Percentiles rank a stretch among this genome's conserved stretches.
phyloP scores from a whole-genome alignment of 768 basidiomycete species.

The Hygrophoropsis aurantiaca region DNA sequence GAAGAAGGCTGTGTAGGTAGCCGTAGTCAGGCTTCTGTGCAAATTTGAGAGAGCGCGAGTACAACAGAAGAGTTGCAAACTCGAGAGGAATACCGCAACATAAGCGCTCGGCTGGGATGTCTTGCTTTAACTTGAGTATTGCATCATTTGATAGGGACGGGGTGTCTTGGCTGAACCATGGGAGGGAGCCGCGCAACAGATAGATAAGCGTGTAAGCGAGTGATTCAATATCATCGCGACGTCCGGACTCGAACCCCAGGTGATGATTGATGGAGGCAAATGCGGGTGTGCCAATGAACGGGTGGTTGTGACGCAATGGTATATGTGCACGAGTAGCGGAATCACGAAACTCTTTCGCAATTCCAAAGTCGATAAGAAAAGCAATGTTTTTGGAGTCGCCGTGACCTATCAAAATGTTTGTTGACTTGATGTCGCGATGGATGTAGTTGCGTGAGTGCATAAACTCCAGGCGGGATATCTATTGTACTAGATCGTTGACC shows the following conservation, averaged over 20 bases:
- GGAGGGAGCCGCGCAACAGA: neutral
- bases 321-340: conserved; percentile 63
- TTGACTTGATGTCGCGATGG: conserved; percentile 4
- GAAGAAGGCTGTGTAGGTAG: neutral
- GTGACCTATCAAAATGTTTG: conserved; percentile 5
- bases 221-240: neutral
- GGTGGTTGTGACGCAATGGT: too few relatives aligned
- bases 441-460: conserved; percentile 4
- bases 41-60: neutral
- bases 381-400: too few relatives aligned
- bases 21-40: conserved; percentile 3
- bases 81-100: neutral
- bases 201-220: neutral
- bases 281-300: neutral
- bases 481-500: too few relatives aligned
- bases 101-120: neutral
- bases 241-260: too few relatives aligned
- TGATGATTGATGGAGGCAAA: conserved; percentile 3
- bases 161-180: neutral
- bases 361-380: conserved; percentile 10
- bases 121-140: conserved; percentile 1
- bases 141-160: neutral
- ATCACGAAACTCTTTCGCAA: conserved; percentile 66
- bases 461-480: neutral
- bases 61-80: conserved; percentile 1